A percentile compares a stretch with the other conserved stretches of the same genome.
Conservation (phyloP, 1,139 yeast species). For the Yamadazyma trypodendri region DNA sequence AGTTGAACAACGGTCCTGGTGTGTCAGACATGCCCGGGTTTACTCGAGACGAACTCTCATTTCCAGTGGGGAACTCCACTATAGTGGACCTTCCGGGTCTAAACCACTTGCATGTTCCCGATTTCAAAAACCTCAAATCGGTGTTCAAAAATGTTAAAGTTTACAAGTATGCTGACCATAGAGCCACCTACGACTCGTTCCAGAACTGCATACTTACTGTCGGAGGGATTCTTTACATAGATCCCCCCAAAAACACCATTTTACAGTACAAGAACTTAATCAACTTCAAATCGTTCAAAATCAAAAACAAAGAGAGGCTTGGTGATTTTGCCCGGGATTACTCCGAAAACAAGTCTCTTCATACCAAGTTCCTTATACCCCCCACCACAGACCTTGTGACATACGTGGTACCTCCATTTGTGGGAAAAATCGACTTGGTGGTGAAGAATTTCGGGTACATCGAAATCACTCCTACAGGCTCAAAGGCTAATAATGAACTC, state of each 20-base stretch:
- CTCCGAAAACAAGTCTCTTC: slow-evolving; percentile 5
- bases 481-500: slow-evolving; percentile 26
- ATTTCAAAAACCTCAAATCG: slow-evolving; percentile 22
- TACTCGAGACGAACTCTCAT: slow-evolving; percentile 48
- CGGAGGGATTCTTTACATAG: slow-evolving; percentile 61
- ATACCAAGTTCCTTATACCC: slow-evolving; percentile 8
- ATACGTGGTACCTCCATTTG: slow-evolving; percentile 64
- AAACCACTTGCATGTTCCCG: slow-evolving; percentile 20
- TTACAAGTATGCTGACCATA: slow-evolving; percentile 33
- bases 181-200: slow-evolving; percentile 36
- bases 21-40: slow-evolving; percentile 55
- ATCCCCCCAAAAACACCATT: slow-evolving; percentile 38
- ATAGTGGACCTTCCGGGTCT: slow-evolving; percentile 62
- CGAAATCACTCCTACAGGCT: slow-evolving; percentile 64
- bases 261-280: slow-evolving; percentile 42
- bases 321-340: slow-evolving; percentile 1
- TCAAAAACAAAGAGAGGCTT: slow-evolving; percentile 26
- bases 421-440: slow-evolving; percentile 66
- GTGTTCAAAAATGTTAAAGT: slow-evolving; percentile 20
- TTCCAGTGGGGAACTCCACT: slow-evolving; percentile 26
- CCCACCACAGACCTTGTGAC: slow-evolving; percentile 29
- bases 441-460: slow-evolving; percentile 68
- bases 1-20: slow-evolving; percentile 38
- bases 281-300: slow-evolving; percentile 26
- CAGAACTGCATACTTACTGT: slow-evolving; percentile 48